A percentile compares a stretch with the other conserved stretches of the same genome.
phyloP scores from a whole-genome alignment of 1,139 yeast species.

The Trichomonascaceae sp. region DNA sequence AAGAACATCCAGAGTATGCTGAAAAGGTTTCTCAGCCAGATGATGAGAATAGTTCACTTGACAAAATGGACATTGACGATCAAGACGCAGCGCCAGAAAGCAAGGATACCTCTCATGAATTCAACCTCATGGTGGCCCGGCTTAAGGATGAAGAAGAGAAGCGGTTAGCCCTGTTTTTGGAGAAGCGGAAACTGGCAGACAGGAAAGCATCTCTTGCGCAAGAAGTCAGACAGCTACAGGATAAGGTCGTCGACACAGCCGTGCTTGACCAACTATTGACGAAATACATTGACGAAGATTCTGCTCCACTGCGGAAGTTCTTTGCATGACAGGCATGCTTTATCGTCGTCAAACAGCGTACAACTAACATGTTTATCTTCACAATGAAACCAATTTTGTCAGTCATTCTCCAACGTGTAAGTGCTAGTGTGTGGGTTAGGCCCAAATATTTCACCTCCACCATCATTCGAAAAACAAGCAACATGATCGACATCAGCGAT shows the following conservation, averaged over 20 bases:
- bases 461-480: too few species aligned
- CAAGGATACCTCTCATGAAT: constrained; percentile 12
- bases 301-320: neutral
- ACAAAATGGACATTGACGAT: neutral
- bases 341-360: too few species aligned
- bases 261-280: constrained; percentile 9
- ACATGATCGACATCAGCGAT: constrained; percentile 15
- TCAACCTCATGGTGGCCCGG: constrained; percentile 21
- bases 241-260: constrained; percentile 18
- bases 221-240: constrained; percentile 17
- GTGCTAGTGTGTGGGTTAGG: too few species aligned
- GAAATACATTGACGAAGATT: neutral
- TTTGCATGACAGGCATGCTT: too few species aligned
- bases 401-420: too few species aligned
- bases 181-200: constrained; percentile 15
- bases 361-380: too few species aligned
- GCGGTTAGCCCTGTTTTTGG: constrained; percentile 17
- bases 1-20: constrained; percentile 16
- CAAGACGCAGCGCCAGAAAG: neutral
- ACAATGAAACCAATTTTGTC: too few species aligned
- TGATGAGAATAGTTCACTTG: neutral
- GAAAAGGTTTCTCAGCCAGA: neutral
- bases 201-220: constrained; percentile 13
- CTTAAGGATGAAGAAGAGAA: constrained; percentile 22
- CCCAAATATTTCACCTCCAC: too few species aligned